Evolutionary conservation across 176 grass and related monocot genomes (phyloP), one percentile per base, ranked within the genome.

Genomic region (Carex parvula): DNA sequence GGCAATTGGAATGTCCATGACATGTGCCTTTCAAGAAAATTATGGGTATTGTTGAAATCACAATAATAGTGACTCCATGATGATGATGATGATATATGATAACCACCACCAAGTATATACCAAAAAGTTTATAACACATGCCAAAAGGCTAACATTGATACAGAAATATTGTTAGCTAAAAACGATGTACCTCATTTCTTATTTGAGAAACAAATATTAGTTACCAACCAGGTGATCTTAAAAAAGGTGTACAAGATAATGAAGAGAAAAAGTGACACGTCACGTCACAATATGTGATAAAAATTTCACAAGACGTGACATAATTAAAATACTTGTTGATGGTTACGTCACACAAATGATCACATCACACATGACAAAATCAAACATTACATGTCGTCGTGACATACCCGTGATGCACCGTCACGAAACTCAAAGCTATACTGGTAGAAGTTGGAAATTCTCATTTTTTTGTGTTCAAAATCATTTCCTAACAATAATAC

Each of bases 1-100:
- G 30, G 60, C 80, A 83, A 83, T 65, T 83, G 80, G 80, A 83
- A 83, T 83, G 60, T 83, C n/a, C 24, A 46, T 83, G 80, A 83
- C 10, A 77, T 77, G 73, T 14, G 6, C 56, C 73, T 77, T 54
- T 77, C 73, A 77, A 1, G 33, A 54, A 32, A 77, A 6, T 16
- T 56, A 77, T 77, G 48, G 73, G 50, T 56, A 55, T 17, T 1
- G 8, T 56, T 77, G n/a, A 77, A 77, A 30, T 56, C 72, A 16
- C 24, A 77, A 55, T 77, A 74, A 48, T 33, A 55, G 73, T 33
- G 50, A 75, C 20, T 46, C 0, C 0, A 74, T 74, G 44, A 65
- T n/a, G n/a, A n/a, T n/a, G n/a, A n/a, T n/a, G n/a, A n/a, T 81
- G 18, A 60, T 62, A 8, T 21, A 18, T 65, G 62, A 83, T 55